Base-by-base conservation (phyloP, 73 alveolate genomes). In the Loxodes magnus region DNA sequence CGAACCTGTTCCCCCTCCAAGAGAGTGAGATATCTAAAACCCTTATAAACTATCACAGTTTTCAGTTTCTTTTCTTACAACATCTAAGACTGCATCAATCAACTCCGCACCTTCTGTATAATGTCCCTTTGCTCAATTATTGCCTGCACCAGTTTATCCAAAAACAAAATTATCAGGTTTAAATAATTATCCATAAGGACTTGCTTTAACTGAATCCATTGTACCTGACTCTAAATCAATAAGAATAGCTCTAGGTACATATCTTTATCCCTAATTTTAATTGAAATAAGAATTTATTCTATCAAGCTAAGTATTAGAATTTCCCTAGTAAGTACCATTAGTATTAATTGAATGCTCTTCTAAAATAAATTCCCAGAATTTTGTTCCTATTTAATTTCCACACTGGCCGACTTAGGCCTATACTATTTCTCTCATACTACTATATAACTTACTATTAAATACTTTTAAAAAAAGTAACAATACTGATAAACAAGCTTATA, bases 261-360 rank as follows among this genome's bases (percentile, higher is more conserved):
- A 90, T 64, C 98, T 64, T 34, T 95, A 95, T 38, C 97, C 97
- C 29, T 97, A 87, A 9, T 96, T 97, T 71, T 91, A 97, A 68
- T 91, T 91, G 88, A 66, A 91, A 69, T 87, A 91, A 31, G 87
- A 97, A 64, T 91, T 91, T 74, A 79, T 79, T 84, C 96, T 84
- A 56, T 84, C 93, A 34, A 84, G 72, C 64, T 84, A 79, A 42
- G 87, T 83, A 51, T 91, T 97, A 27, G 98, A 91, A 74, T 91
- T 96, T 20, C 98, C 98, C 79, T 91, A 96, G 67, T 87, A 91
- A 60, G 96, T 87, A 34, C 98, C 98, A 41, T 58, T 51, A 28
- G 99, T 98, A 76, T 94, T 98, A 54, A 94, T 92, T 36, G 98
- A 98, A 62, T 94, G 99, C 85, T 94, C 99, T 59, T 94, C 96